These are phyloP conservation scores for Aspergillus calidoustus DNA, from an alignment of 2,329 filamentous ascomycete species.

Conservation along the genomic window DNA sequence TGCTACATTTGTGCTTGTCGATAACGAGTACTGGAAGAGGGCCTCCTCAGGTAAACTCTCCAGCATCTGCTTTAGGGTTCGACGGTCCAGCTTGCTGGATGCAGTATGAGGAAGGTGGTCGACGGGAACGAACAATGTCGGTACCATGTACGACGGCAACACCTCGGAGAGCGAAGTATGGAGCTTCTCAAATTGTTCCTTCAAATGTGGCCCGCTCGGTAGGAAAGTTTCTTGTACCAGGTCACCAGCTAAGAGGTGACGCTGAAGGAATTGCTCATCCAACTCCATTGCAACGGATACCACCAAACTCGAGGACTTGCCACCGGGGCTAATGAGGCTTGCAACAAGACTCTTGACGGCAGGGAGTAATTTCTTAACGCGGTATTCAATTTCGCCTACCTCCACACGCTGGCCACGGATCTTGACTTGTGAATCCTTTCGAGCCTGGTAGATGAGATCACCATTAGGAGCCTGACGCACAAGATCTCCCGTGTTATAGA, in stretches of 20 bases:
- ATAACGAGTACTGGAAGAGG: constrained; percentile 2
- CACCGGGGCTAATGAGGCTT: constrained; percentile 5
- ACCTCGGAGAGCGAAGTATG: constrained; percentile 4
- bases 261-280: not conserved
- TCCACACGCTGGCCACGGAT: constrained; percentile 15
- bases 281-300: constrained; percentile 9
- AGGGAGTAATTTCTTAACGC: not conserved
- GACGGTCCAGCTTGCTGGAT: constrained; percentile 11
- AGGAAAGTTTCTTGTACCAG: not conserved
- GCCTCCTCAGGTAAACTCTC: not conserved
- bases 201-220: not conserved
- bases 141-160: constrained; percentile 12
- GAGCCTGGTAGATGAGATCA: constrained; percentile 7
- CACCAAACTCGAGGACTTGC: constrained; percentile 1
- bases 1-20: not conserved
- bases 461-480: constrained; percentile 1
- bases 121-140: constrained; percentile 3
- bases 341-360: constrained; percentile 10
- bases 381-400: constrained; percentile 9
- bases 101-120: constrained; percentile 9
- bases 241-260: not conserved
- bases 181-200: not conserved
- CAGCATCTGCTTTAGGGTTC: not conserved
- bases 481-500: constrained; percentile 13
- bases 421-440: constrained; percentile 15